Percentiles rank a stretch among this genome's conserved stretches.
phyloP scores from a whole-genome alignment of 2,329 filamentous ascomycete genomes.

The Phyllosticta citriasiana region DNA sequence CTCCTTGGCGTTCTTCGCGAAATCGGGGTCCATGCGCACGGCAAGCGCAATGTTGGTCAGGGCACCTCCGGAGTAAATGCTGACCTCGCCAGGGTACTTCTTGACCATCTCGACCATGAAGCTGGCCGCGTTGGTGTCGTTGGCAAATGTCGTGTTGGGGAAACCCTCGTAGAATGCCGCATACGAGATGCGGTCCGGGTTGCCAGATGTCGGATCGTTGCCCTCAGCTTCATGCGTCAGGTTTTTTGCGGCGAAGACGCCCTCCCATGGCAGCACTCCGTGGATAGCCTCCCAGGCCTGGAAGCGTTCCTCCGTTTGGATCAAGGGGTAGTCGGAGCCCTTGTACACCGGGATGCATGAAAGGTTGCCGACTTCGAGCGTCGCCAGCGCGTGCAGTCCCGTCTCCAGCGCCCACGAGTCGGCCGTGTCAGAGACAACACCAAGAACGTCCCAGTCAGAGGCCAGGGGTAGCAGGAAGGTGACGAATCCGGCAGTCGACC shows the following conservation, averaged over 20 bases:
- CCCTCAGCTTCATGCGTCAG: constrained; percentile 32
- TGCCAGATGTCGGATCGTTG: constrained; percentile 36
- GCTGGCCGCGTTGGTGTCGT: constrained; percentile 30
- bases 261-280: constrained; percentile 38
- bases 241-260: constrained; percentile 35
- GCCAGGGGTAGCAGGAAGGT: constrained; percentile 37
- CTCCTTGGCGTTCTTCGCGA: constrained; percentile 37
- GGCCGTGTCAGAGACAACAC: constrained; percentile 31
- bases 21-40: constrained; percentile 35
- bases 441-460: constrained; percentile 36
- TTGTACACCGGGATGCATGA: constrained; percentile 40
- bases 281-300: constrained; percentile 36
- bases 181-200: constrained; percentile 32
- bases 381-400: constrained; percentile 38
- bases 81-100: constrained; percentile 42
- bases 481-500: constrained; percentile 33
- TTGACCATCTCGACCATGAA: constrained; percentile 37
- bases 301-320: constrained; percentile 37
- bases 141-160: constrained; percentile 34
- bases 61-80: constrained; percentile 37
- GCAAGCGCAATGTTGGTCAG: constrained; percentile 43
- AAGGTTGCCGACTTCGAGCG: constrained; percentile 37
- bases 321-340: constrained; percentile 37
- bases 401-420: constrained; percentile 38
- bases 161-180: constrained; percentile 38